Base-by-base conservation (phyloP, 805 yeast genomes). In the Saccharomyces jurei region DNA sequence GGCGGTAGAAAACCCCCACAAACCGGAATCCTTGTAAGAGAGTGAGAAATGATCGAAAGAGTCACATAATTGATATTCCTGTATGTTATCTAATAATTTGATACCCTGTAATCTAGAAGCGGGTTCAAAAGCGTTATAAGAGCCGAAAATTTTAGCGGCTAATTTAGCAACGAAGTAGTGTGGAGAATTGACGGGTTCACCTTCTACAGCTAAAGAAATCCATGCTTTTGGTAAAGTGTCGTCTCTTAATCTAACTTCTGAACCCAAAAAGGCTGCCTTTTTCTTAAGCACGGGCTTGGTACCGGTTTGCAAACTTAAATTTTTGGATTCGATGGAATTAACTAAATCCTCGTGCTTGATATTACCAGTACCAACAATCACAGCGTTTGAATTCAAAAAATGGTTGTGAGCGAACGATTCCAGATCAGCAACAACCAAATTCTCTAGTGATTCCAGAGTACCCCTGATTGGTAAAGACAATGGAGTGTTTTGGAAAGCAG, bases 401-500 rank as follows among this genome's bases (percentile, higher is more conserved):
- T 82, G 78, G 68, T 75, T 77, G 56, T 74, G 73, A 64, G 80
- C 76, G 69, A 83, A 85, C 56, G 78, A 71, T 56, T 72, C 65
- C 56, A 86, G 67, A 72, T 87, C 96, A 65, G 74, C 71, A 49
- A 77, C 58, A 60, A 81, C 82, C 68, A 87, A 75, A 56, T 78
- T 79, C 31, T 76, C 71, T 48, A 87, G 63, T 50, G 88, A 76
- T 58, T 86, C 94, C 41, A 76, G 62, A 60, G 89, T 86, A 78
- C 96, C 96, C 65, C 79, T 77, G 46, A 80, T 77, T 71, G 96
- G 94, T 69, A 87, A 76, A 53, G 86, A 86, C 61, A 87, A 77
- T 30, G 94, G 83, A 66, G 89, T 83, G 67, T 89, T 89, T 76
- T 87, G 96, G 86, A 83, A 87, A 54, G 95, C 96, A 58, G 91